Evolutionary conservation across 2,329 filamentous ascomycete genomes (phyloP).

Genomic region (Alternaria novae-zelandiae): DNA sequence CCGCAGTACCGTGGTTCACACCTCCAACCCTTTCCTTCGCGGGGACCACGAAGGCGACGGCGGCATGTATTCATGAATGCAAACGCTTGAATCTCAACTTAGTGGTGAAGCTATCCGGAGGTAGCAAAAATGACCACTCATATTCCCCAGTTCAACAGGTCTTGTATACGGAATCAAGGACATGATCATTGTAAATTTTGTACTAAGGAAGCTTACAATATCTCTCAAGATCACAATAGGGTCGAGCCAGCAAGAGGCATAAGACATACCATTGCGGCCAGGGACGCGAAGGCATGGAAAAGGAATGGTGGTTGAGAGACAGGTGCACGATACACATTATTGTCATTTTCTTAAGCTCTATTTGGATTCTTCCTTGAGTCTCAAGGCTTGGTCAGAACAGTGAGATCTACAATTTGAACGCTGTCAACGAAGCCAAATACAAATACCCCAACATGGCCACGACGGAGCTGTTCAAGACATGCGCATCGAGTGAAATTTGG

Average conservation of each 20-base stretch:
- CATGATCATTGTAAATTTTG: conserved; percentile 58
- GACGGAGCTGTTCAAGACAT: conserved; percentile 52
- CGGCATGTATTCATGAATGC: too few species aligned
- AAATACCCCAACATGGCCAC: conserved; percentile 56
- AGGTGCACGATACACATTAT: conserved; percentile 52
- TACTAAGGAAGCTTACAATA: conserved; percentile 55
- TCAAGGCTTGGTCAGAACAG: neutral
- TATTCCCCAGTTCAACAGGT: conserved; percentile 38
- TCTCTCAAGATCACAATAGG: conserved; percentile 53
- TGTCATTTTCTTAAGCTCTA: conserved; percentile 43
- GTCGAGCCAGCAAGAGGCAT: conserved; percentile 58
- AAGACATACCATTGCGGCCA: conserved; percentile 53
- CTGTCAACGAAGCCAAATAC: conserved; percentile 52
- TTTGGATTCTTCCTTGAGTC: neutral
- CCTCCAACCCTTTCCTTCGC: too few species aligned
- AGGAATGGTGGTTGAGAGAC: conserved; percentile 51
- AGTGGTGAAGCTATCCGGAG: neutral
- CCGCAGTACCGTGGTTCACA: too few species aligned
- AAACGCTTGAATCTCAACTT: too few species aligned
- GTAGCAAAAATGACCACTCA: conserved; percentile 31
- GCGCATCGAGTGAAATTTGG: conserved; percentile 47
- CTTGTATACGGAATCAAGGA: conserved; percentile 48
- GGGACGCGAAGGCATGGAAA: conserved; percentile 54
- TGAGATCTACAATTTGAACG: conserved; percentile 49
- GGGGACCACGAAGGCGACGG: too few species aligned